A percentile compares a stretch with the other conserved stretches of the same genome.
Conservation (phyloP, 2,329 filamentous ascomycete genomes). For the Colletotrichum shisoi region DNA sequence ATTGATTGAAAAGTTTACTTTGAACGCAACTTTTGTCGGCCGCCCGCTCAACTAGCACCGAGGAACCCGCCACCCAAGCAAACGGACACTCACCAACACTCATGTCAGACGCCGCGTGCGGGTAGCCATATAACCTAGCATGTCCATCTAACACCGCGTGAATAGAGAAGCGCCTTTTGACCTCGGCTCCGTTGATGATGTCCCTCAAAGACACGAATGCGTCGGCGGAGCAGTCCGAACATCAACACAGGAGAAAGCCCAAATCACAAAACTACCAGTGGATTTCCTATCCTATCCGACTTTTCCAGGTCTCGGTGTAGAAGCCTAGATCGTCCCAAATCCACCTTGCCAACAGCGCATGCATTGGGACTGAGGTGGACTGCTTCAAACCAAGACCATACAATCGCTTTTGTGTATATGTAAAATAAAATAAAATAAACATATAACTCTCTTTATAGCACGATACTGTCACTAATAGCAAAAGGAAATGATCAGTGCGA, state of each 20-base stretch:
- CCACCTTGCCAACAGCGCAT: neutral
- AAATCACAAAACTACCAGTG: too few species aligned
- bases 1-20: neutral
- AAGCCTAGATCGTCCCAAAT: too few species aligned
- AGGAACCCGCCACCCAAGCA: neutral
- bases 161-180: neutral
- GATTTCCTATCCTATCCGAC: too few species aligned
- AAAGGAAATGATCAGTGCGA: constrained; percentile 33
- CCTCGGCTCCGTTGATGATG: neutral
- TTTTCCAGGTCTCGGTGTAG: too few species aligned
- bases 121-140: neutral
- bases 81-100: neutral
- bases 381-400: neutral
- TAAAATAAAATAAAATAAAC: neutral
- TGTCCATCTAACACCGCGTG: neutral
- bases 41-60: neutral
- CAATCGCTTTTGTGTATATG: too few species aligned
- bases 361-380: neutral
- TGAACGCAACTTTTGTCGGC: neutral
- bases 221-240: too few species aligned
- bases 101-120: neutral
- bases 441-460: neutral
- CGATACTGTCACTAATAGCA: neutral
- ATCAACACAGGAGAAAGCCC: too few species aligned
- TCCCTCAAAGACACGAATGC: neutral